phyloP scores from a whole-genome alignment of 2,329 filamentous ascomycete species.

The Talaromyces sp. region DNA sequence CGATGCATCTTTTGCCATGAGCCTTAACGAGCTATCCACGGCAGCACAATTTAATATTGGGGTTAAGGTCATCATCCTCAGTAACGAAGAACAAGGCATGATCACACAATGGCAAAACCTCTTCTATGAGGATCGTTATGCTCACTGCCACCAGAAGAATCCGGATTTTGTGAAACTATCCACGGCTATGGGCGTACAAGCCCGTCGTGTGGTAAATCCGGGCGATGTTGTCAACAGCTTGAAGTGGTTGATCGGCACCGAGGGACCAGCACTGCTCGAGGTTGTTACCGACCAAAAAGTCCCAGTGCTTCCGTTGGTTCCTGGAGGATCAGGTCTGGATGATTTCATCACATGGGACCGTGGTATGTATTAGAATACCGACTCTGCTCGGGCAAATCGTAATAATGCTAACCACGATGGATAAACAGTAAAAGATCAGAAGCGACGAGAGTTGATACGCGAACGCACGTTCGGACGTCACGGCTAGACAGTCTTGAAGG shows the following conservation, averaged over 20 bases:
- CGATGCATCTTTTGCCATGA: conserved; percentile 90
- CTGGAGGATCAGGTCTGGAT: conserved; percentile 70
- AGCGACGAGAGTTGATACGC: not conserved
- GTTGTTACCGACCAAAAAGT: conserved; percentile 67
- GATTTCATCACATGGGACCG: conserved; percentile 76
- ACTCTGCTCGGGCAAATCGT: not conserved
- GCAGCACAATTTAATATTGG: conserved; percentile 87
- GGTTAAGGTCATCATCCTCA: conserved; percentile 81
- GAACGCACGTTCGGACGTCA: not conserved
- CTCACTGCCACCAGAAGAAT: conserved; percentile 80
- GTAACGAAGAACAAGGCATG: conserved; percentile 93
- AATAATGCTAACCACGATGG: not conserved
- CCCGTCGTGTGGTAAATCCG: conserved; percentile 62
- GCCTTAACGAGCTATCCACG: conserved; percentile 79
- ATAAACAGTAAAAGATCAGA: not conserved
- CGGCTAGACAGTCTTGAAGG: not conserved
- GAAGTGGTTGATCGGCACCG: conserved; percentile 72
- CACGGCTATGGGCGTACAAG: conserved; percentile 76
- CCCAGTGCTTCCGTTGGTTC: conserved; percentile 86
- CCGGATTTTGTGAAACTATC: conserved; percentile 82
- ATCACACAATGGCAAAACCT: conserved; percentile 90
- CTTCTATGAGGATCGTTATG: conserved; percentile 80
- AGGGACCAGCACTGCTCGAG: conserved; percentile 79
- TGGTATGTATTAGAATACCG: not conserved
- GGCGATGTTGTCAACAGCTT: conserved; percentile 67